Base-by-base conservation (phyloP, 2,329 filamentous ascomycete genomes). In the Colletotrichum echinochloae region DNA sequence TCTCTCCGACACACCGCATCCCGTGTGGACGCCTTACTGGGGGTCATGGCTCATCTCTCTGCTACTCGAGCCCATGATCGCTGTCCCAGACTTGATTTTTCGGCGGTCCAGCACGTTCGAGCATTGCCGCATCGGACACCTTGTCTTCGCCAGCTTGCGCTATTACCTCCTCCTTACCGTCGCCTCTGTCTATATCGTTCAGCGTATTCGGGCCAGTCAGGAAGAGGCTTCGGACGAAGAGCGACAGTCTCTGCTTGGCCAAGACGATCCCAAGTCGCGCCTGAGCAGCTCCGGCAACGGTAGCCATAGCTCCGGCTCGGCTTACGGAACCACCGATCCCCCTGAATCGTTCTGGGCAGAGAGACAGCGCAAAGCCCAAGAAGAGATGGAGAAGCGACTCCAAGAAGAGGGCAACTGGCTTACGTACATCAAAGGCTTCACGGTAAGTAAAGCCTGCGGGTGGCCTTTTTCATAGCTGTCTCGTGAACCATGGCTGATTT, bases 321-420 rank as follows among this genome's bases (percentile, higher is more conserved):
- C 81, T 11, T 86, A 87, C 67, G 84, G 85, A 44, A 80, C 83
- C 60, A 82, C 83, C 73, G 80, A 81, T 62, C 79, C 77, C 20
- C 79, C 82, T 1, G 88, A 91, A 74, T 88, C 80, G 75, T 86
- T 77, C 52, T 91, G 83, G 85, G 86, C 85, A 77, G 86, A 81
- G 68, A 84, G 79, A 57, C 82, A 87, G 76, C 83, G 87, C 49
- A 84, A 84, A 77, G 87, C 81, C 59, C 87, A 82, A 77, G 90
- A 86, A 79, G 87, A 81, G 73, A 91, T 88, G 83, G 83, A 89
- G 72, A 91, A 93, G 79, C 88, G 91, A 3, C 84, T 94, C n/a
- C 86, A 91, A 77, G 88, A 92, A 73, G 88, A 92, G 69, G 93
- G 93, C 1, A 93, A 90, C 73, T 95, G 92, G 92, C 86, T 93